phyloP scores from a whole-genome alignment of 257 asterid species.

The Ehretia macrophylla region DNA sequence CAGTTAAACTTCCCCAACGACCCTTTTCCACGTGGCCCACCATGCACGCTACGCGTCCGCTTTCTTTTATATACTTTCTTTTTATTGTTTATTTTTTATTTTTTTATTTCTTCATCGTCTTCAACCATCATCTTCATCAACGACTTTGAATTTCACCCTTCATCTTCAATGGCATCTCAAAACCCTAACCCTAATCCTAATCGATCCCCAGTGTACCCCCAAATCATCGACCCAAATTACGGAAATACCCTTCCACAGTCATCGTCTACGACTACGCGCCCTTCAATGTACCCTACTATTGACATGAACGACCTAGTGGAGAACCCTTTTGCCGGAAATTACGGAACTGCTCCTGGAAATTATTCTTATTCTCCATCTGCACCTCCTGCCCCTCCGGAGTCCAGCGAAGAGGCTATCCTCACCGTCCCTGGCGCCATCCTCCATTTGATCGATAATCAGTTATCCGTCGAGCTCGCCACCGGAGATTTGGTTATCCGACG shows the following conservation, averaged over 20 bases:
- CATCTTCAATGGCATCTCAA: slow-evolving; percentile 48
- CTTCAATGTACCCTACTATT: slow-evolving; percentile 44
- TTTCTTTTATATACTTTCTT: not conserved
- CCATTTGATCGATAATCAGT: slow-evolving; percentile 73
- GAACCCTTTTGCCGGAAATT: slow-evolving; percentile 40
- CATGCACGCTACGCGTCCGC: not conserved
- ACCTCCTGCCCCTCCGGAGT: slow-evolving; percentile 58
- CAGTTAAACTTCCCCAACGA: slow-evolving; percentile 13
- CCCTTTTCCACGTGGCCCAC: not conserved
- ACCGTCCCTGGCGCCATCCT: slow-evolving; percentile 70
- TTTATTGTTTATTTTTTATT: too few relatives aligned
- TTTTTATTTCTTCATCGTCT: too few relatives aligned
- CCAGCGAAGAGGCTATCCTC: slow-evolving; percentile 45
- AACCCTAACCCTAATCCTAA: slow-evolving; percentile 31
- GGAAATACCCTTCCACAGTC: slow-evolving; percentile 29
- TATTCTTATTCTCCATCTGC: slow-evolving; percentile 43
- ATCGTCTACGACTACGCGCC: slow-evolving; percentile 35
- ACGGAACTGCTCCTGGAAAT: slow-evolving; percentile 7
- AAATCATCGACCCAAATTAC: slow-evolving; percentile 29
- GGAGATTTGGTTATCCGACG: slow-evolving; percentile 65
- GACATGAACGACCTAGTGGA: slow-evolving; percentile 40
- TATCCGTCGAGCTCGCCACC: slow-evolving; percentile 89
- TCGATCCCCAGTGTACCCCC: slow-evolving; percentile 60
- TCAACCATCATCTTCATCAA: slow-evolving; percentile 1
- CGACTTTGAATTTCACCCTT: not conserved